Evolutionary conservation across 495 filamentous ascomycete species (phyloP).

Genomic region (Hypoxylon fragiforme): DNA sequence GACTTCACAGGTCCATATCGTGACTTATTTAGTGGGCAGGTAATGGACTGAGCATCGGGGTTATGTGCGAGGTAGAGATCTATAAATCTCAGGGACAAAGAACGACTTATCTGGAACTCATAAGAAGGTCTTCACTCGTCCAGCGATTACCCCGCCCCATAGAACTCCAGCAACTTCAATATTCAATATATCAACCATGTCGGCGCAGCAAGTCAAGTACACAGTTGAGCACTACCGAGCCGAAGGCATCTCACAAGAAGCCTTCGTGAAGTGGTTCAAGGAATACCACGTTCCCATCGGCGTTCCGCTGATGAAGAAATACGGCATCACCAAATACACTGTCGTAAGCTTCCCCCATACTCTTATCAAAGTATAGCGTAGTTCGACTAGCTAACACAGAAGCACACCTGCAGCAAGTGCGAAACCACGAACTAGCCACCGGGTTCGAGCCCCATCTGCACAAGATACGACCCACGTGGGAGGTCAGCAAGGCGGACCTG

Average conservation of each 20-base stretch:
- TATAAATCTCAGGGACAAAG: no score
- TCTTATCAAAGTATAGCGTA: not conserved
- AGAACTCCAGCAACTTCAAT: not conserved
- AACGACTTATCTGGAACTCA: no score
- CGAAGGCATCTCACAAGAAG: conserved; percentile 17
- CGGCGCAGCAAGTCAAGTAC: conserved; percentile 16
- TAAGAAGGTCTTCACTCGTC: no score
- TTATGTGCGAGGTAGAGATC: no score
- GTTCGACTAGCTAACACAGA: not conserved
- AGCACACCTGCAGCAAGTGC: conserved; percentile 2
- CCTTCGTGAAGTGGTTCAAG: conserved; percentile 16
- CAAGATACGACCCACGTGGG: conserved; percentile 8
- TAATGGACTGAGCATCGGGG: no score
- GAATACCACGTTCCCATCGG: conserved; percentile 6
- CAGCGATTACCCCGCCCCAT: no score
- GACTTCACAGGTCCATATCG: no score
- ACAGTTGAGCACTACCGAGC: conserved; percentile 23
- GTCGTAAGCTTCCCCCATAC: conserved; percentile 5
- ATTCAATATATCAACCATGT: conserved; percentile 8
- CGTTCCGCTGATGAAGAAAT: conserved; percentile 18
- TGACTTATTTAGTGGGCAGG: no score
- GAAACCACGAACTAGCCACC: not conserved
- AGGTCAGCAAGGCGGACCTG: conserved; percentile 16
- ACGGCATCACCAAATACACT: conserved; percentile 19
- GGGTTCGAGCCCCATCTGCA: conserved; percentile 7